Evolutionary conservation across 1,284 basidiomycete species (phyloP).

Genomic region (Boletellus sp.): DNA sequence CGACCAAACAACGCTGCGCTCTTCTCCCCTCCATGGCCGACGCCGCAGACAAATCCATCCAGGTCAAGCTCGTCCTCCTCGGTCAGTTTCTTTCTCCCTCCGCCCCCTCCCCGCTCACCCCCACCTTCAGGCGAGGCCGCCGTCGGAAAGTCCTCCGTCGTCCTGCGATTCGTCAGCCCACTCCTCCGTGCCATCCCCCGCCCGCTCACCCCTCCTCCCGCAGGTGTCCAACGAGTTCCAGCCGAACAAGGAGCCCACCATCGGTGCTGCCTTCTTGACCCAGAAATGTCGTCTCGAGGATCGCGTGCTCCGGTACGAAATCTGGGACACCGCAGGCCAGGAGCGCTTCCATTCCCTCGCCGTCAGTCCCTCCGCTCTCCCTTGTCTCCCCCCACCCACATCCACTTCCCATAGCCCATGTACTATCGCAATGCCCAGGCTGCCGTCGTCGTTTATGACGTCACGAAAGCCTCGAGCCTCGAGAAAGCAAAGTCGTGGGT

Average conservation of each 20-base stretch:
- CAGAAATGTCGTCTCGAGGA: constrained; percentile 91
- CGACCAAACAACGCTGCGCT: constrained; percentile 21
- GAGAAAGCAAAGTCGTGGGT: constrained; percentile 99
- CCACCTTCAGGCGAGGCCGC: constrained; percentile 87
- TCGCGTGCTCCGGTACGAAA: constrained; percentile 91
- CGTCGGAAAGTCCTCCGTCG: constrained; percentile 99
- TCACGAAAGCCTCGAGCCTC: constrained; percentile 89
- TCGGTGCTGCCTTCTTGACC: constrained; percentile 91
- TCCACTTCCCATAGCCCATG: constrained; percentile 66
- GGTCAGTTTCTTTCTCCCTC: constrained; percentile 37
- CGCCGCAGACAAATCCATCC: constrained; percentile 56
- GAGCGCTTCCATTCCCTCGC: constrained; percentile 93
- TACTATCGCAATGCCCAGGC: constrained; percentile 99
- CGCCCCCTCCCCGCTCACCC: not conserved
- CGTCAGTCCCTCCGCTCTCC: constrained; percentile 41
- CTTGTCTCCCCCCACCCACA: constrained; percentile 5
- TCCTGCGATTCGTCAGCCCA: constrained; percentile 87
- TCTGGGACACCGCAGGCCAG: constrained; percentile 95
- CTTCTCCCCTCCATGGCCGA: constrained; percentile 51
- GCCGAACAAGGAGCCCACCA: constrained; percentile 96
- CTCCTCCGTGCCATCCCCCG: not conserved
- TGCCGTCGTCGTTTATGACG: constrained; percentile 96
- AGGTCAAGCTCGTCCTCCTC: constrained; percentile 63
- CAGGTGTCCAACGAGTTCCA: constrained; percentile 93
- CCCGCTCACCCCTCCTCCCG: constrained; percentile 4